Percentiles rank a stretch among this genome's conserved stretches.
Evolutionary conservation across 768 basidiomycete species (phyloP).

Genomic region (Piloderma croceum): DNA sequence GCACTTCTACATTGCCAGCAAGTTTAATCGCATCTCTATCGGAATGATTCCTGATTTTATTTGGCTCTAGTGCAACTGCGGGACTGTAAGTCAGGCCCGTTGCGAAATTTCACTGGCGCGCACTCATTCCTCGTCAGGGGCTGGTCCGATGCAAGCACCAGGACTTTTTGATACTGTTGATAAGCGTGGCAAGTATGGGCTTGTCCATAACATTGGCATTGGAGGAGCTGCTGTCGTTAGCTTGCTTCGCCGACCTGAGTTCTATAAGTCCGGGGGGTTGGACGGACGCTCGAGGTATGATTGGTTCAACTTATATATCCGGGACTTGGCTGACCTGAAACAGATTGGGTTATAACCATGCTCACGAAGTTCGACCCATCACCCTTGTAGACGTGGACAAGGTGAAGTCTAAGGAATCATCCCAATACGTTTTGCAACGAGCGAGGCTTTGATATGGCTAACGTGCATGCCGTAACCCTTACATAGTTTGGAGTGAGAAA

Average conservation of each 20-base stretch:
- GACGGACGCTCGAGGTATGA: slow-evolving; percentile 63
- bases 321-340: neutral
- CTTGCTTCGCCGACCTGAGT: slow-evolving; percentile 70
- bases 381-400: slow-evolving; percentile 64
- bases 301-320: neutral
- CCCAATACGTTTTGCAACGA: slow-evolving; percentile 34
- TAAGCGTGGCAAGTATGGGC: slow-evolving; percentile 68
- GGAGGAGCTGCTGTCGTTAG: slow-evolving; percentile 78
- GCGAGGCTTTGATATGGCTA: slow-evolving; percentile 43
- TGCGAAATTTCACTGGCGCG: neutral
- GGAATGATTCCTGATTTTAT: slow-evolving; percentile 2
- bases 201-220: slow-evolving; percentile 80
- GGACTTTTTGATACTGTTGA: slow-evolving; percentile 59
- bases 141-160: slow-evolving; percentile 78
- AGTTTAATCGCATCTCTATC: slow-evolving; percentile 16
- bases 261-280: slow-evolving; percentile 57
- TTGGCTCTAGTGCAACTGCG: slow-evolving; percentile 61
- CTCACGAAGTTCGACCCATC: slow-evolving; percentile 55
- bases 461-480: too few species aligned
- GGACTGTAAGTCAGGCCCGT: slow-evolving; percentile 40
- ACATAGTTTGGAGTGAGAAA: too few species aligned
- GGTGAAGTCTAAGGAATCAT: slow-evolving; percentile 65
- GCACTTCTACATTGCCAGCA: slow-evolving; percentile 83
- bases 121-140: slow-evolving; percentile 42
- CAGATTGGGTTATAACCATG: slow-evolving; percentile 81